These are phyloP conservation scores for Gypsophila paniculata DNA, from an alignment of 179 eudicot genomes.

Conservation along the genomic window DNA sequence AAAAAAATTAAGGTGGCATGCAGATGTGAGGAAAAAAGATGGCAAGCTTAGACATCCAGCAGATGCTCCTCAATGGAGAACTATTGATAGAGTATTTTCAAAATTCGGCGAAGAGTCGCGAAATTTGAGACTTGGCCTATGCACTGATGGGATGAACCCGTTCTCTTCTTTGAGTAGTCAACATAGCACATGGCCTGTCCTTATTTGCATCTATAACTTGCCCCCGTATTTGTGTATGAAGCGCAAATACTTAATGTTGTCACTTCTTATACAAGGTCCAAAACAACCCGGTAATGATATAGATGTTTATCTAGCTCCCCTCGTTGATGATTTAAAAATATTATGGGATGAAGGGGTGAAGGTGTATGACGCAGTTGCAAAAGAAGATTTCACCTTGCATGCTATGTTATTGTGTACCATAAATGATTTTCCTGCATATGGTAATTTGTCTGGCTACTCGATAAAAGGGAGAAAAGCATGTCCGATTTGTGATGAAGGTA, in stretches of 20 bases:
- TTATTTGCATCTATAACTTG: background rate
- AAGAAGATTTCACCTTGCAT: constrained; percentile 2
- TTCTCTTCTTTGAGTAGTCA: background rate
- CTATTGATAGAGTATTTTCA: background rate
- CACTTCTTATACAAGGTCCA: constrained; percentile 4
- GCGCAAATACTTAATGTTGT: constrained; percentile 7
- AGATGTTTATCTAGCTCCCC: background rate
- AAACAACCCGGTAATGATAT: constrained; percentile 14
- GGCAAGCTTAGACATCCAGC: constrained; percentile 1
- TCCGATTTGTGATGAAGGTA: background rate
- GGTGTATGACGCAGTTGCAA: constrained; percentile 2
- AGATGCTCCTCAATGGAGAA: background rate
- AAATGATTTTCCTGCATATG: constrained; percentile 22
- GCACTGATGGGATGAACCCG: constrained; percentile 12
- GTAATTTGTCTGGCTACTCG: background rate
- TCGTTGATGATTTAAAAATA: background rate
- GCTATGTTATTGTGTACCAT: background rate
- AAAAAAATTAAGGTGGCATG: constrained; percentile 5
- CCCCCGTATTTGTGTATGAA: constrained; percentile 19
- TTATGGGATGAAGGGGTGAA: constrained; percentile 11
- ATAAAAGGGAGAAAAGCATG: background rate
- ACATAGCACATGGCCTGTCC: constrained; percentile 11
- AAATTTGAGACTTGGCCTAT: constrained; percentile 4
- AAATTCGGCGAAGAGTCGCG: background rate
- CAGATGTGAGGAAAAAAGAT: background rate